Evolutionary conservation across 495 filamentous ascomycete genomes (phyloP), one percentile per base, ranked within the genome.

Genomic region (Penicillium atrosanguineum): DNA sequence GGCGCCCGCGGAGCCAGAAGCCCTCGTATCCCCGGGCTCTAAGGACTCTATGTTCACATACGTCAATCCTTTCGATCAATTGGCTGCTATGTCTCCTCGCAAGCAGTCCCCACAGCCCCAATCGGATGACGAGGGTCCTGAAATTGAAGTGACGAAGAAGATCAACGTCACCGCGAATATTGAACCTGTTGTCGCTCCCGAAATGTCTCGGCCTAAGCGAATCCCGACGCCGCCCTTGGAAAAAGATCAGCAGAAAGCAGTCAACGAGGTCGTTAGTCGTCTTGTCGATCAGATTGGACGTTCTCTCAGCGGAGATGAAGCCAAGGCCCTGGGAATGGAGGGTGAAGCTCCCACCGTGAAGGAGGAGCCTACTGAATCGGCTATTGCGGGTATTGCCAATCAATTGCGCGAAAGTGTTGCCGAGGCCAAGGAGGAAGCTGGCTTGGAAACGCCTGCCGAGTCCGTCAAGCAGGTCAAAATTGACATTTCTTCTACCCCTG

Each of bases 51-150:
- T 87, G 23, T 93, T 93, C 70, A 89, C 81, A 26, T 89, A 90
- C 64, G 81, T 86, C 55, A 91, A 91, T 59, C 89, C 89, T 4
- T 91, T 93, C 53, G 88, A 90, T 28, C 84, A 90, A 62, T 65
- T 91, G 26, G 79, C 86, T 53, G 81, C 86, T 58, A 85, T 84
- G 7, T 88, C 83, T 26, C 86, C 86, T 46, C 80, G 80, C 16
- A 84, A 82, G 53, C 76, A 57, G 34, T 73, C 75, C 34, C 72
- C 73, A 0, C 72, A 73, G 52, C 55, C 74, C 25, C 69, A 72
- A 46, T 69, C 74, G 51, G 67, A 66, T 6, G 68, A 64, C 26
- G 70, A 69, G 34, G 74, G 67, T 46, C 67, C 71, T 11, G 59
- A 51, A 44, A 58, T 70, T 26, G 74, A 74, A 54, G 46, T 60